phyloP scores from a whole-genome alignment of 2,329 filamentous ascomycete species.

The Aspergillus awamori region DNA sequence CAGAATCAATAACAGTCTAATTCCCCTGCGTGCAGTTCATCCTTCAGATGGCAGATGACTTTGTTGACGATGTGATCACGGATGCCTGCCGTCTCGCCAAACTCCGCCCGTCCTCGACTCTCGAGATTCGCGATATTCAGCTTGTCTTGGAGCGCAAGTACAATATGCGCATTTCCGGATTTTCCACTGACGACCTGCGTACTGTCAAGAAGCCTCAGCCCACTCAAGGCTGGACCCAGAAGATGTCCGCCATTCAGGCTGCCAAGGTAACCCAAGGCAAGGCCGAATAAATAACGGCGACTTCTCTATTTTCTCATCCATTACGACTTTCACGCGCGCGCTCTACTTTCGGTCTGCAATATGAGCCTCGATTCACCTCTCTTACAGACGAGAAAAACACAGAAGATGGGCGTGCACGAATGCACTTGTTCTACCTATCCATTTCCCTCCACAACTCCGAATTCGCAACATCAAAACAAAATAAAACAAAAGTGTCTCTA shows the following conservation, averaged over 20 bases:
- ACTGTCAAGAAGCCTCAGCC: constrained; percentile 94
- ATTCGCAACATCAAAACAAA: too few relatives aligned
- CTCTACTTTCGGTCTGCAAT: not conserved
- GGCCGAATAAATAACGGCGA: constrained; percentile 33
- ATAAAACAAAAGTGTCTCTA: too few relatives aligned
- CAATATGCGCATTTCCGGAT: constrained; percentile 91
- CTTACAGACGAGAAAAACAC: not conserved
- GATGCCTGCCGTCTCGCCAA: constrained; percentile 89
- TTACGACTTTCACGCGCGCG: not conserved
- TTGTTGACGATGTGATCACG: constrained; percentile 88
- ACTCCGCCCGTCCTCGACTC: constrained; percentile 82
- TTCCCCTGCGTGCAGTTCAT: constrained; percentile 63
- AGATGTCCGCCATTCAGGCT: constrained; percentile 95
- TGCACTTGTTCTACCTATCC: not conserved
- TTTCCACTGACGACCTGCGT: constrained; percentile 89
- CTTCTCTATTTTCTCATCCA: not conserved
- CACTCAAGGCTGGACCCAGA: constrained; percentile 84
- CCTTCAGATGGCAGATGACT: constrained; percentile 86
- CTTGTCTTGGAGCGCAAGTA: constrained; percentile 81
- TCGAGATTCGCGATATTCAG: constrained; percentile 86
- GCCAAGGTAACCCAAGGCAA: constrained; percentile 69
- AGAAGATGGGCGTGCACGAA: not conserved
- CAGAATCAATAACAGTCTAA: constrained; percentile 14
- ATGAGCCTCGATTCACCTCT: too few relatives aligned
- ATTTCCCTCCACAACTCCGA: too few relatives aligned